Conservation (phyloP, 179 eudicot species). For the Corrigiola litoralis region DNA sequence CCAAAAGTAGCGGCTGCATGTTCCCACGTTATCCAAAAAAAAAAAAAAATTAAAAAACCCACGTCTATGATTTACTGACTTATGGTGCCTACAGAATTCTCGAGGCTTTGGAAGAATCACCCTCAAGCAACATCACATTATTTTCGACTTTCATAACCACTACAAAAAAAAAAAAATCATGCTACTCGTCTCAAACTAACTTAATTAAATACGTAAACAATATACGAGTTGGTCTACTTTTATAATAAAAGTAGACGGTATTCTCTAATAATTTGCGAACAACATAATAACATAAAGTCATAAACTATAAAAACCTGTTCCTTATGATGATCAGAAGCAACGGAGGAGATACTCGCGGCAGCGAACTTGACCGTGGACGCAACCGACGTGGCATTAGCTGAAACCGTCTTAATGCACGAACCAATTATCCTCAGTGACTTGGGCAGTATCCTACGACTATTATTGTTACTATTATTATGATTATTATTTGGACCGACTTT, state of each 20-base stretch:
- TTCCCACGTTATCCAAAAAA: too few species aligned
- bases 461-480: neutral
- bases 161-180: too few species aligned
- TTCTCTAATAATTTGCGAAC: neutral
- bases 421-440: conserved; percentile 54
- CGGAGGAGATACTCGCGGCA: conserved; percentile 48
- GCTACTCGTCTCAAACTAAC: too few species aligned
- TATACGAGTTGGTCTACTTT: neutral
- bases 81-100: too few species aligned
- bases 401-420: conserved; percentile 62
- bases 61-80: too few species aligned
- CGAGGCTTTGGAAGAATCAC: too few species aligned
- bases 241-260: neutral
- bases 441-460: conserved; percentile 35
- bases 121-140: too few species aligned
- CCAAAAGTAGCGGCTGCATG: too few species aligned
- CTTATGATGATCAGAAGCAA: conserved; percentile 38
- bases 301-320: conserved; percentile 44
- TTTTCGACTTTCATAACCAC: too few species aligned
- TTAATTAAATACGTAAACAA: neutral
- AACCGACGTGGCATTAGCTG: conserved; percentile 26
- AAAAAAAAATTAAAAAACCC: too few species aligned
- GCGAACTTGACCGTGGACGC: conserved; percentile 51
- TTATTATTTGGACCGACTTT: neutral
- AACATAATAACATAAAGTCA: neutral